phyloP scores from a whole-genome alignment of 768 basidiomycete genomes.

The Boletus subparvulus region DNA sequence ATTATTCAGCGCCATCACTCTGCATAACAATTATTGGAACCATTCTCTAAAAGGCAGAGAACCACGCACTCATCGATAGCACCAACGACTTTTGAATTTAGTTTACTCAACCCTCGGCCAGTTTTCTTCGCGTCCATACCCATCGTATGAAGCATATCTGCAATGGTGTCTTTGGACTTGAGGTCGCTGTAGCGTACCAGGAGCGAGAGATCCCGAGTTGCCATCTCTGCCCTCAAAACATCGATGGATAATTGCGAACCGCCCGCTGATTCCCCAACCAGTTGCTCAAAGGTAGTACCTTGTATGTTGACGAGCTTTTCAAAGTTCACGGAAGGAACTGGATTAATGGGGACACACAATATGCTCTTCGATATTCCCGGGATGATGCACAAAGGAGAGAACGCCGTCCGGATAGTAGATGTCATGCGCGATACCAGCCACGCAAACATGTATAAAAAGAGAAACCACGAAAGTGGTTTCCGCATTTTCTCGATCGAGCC shows the following conservation, averaged over 20 bases:
- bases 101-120: constrained; percentile 56
- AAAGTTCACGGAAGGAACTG: constrained; percentile 51
- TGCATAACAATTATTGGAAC: constrained; percentile 26
- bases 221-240: constrained; percentile 77
- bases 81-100: constrained; percentile 67
- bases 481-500: constrained; percentile 51
- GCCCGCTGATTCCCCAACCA: constrained; percentile 58
- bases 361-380: constrained; percentile 53
- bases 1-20: constrained; percentile 73
- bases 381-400: constrained; percentile 60
- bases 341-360: constrained; percentile 38
- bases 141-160: constrained; percentile 51
- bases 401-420: constrained; percentile 42
- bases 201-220: constrained; percentile 62
- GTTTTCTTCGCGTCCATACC: constrained; percentile 60
- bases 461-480: constrained; percentile 52
- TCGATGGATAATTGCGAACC: constrained; percentile 61
- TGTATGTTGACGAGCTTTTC: constrained; percentile 60
- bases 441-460: constrained; percentile 53
- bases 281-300: constrained; percentile 58
- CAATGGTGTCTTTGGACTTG: constrained; percentile 56
- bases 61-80: constrained; percentile 66
- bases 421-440: constrained; percentile 43
- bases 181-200: constrained; percentile 65
- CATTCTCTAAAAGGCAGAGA: neutral